Conservation (phyloP, 2,329 filamentous ascomycete species). For the Botrytis paeoniae region DNA sequence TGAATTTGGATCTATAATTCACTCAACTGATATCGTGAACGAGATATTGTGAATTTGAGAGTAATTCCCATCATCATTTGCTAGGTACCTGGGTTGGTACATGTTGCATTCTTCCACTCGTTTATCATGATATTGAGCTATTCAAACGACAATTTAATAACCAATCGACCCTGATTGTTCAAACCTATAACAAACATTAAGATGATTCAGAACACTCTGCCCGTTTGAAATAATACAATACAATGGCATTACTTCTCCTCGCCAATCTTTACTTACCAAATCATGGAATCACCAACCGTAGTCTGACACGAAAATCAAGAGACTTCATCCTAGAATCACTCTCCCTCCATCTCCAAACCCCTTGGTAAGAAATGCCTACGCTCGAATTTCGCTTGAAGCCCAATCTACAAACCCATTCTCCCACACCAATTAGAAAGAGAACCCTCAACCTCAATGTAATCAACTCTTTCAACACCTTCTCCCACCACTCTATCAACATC, state of each 20-base stretch:
- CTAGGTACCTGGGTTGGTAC: background rate
- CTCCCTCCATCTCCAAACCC: background rate
- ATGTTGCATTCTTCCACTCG: background rate
- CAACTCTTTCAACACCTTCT: background rate
- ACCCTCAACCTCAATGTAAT: background rate
- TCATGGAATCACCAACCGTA: background rate
- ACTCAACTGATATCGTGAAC: background rate
- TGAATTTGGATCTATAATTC: background rate
- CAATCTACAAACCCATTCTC: background rate
- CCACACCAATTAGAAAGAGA: background rate
- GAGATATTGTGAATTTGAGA: background rate
- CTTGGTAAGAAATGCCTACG: background rate
- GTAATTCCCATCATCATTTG: background rate
- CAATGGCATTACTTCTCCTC: background rate
- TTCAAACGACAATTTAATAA: background rate
- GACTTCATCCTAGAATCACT: background rate
- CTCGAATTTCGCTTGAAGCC: too few relatives aligned
- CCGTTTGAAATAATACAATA: background rate
- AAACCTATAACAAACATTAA: background rate
- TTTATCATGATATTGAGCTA: background rate
- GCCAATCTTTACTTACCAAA: background rate
- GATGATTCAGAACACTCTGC: background rate
- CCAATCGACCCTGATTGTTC: background rate
- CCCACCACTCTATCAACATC: background rate
- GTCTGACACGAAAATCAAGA: background rate